Base-by-base conservation (phyloP, 129 eudicot species). In the Oenanthe sinensis region DNA sequence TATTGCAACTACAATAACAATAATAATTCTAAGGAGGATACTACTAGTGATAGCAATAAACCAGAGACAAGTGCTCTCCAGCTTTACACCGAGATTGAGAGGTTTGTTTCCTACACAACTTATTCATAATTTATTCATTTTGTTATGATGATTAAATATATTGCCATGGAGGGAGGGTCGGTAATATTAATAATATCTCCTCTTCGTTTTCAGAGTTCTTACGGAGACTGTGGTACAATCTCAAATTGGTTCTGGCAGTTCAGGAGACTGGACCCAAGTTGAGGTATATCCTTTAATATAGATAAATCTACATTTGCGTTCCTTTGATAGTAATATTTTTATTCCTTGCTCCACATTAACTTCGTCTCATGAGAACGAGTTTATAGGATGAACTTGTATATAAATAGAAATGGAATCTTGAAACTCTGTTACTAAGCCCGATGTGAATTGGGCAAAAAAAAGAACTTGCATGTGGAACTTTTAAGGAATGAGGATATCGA, bases 11-110 rank as follows among this genome's bases (percentile, higher is more conserved):
- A 86, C 39, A 68, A 82, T 10, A 8, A 2, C 17, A 72, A 84
- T 60, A 8, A 60, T 20, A 17, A n/a, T n/a, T n/a, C n/a, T n/a
- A n/a, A n/a, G n/a, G n/a, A 50, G 17, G 30, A 58, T 58, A 22
- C 65, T n/a, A 8, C 30, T 7, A 58, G 14, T 75, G 67, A 78
- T 52, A 76, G 22, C 74, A 79, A 76, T 58, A 84, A 63, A 36
- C 33, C 91, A 0, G 89, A 81, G 68, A 78, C 81, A 43, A 89
- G 86, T 75, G 91, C 91, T 20, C 82, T 91, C 73, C 98, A 91
- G 82, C 83, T 91, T 75, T 93, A 91, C 87, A 47, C 88, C 42
- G 95, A 93, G 47, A 89, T 93, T 70, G 97, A 93, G 85, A 91
- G 98, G 98, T 93, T 71, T 76, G 71, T 37, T 17, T 16, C 19